A percentile compares a stretch with the other conserved stretches of the same genome.
These are phyloP conservation scores for Vicia faba DNA, from an alignment of 306 rosid species.

Conservation along the genomic window DNA sequence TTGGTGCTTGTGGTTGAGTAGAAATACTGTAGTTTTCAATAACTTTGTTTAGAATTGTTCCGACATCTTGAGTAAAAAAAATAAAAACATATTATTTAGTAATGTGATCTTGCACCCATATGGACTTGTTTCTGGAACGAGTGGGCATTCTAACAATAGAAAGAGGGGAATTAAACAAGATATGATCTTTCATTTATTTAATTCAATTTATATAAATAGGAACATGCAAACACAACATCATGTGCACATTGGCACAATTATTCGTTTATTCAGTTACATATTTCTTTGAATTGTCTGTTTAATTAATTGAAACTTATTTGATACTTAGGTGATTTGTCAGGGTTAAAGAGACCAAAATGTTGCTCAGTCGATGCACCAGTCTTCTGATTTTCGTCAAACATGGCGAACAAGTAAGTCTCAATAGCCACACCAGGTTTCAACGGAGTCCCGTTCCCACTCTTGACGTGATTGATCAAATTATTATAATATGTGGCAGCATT, in stretches of 20 bases:
- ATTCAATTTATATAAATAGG: background rate
- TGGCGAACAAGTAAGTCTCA: constrained; percentile 34
- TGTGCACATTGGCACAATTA: too few species aligned
- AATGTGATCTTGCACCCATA: too few species aligned
- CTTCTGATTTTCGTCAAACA: constrained; percentile 3
- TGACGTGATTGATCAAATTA: background rate
- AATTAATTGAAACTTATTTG: background rate
- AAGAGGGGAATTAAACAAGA: background rate
- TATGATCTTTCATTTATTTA: background rate
- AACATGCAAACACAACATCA: background rate
- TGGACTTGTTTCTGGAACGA: too few species aligned
- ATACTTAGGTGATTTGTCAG: background rate
- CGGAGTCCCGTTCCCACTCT: constrained; percentile 32
- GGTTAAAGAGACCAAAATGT: background rate
- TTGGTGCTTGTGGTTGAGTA: too few species aligned
- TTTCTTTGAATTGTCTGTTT: background rate
- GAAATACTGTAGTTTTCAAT: too few species aligned
- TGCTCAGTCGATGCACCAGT: background rate
- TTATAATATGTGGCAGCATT: background rate
- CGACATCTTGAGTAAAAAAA: too few species aligned
- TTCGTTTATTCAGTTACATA: background rate
- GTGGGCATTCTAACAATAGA: too few species aligned
- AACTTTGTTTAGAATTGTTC: too few species aligned
- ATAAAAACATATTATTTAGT: too few species aligned
- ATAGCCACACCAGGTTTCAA: constrained; percentile 35